Base-by-base conservation (phyloP, 148 eudicot species). In the Mesembryanthemum crystallinum region DNA sequence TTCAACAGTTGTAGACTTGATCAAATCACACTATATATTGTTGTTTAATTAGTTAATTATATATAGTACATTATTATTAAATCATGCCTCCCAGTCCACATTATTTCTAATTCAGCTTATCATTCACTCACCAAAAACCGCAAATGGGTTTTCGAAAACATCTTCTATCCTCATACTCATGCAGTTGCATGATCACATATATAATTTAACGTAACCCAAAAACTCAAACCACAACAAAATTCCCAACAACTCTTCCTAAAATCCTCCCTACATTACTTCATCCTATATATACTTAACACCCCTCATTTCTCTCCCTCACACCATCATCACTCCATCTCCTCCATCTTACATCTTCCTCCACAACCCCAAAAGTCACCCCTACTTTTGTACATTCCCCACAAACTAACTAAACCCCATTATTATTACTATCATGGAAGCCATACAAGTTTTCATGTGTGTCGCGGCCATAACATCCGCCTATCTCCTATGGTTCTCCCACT, bases 191-290 rank as follows among this genome's bases (percentile, higher is more conserved):
- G 7, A 71, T 23, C 57, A 43, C 47, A 23, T 51, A n/a, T n/a
- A n/a, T n/a, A n/a, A n/a, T n/a, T n/a, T n/a, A n/a, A n/a, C n/a
- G n/a, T n/a, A 33, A 74, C 64, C 70, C 71, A 12, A 52, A 64
- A 71, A 45, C 66, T 7, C 67, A 76, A 59, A 65, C 24, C 63
- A 60, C 14, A 49, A 33, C 51, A n/a, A 81, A 51, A 51, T 83
- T 91, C 96, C 78, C 74, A 91, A 83, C 96, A 78, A 89, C 87
- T 79, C 72, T 79, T 86, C 82, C 91, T 87, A 85, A 85, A 75
- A 52, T 21, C 69, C 67, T 75, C 73, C 23, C 71, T 27, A 37
- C 37, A 73, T 62, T 37, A 77, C 70, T 32, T 23, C 60, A 67
- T 58, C 43, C 68, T 73, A 78, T 83, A 75, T 81, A 82, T 83